Base-by-base conservation (phyloP, 2,329 filamentous ascomycete species). In the Rutstroemia sp. region DNA sequence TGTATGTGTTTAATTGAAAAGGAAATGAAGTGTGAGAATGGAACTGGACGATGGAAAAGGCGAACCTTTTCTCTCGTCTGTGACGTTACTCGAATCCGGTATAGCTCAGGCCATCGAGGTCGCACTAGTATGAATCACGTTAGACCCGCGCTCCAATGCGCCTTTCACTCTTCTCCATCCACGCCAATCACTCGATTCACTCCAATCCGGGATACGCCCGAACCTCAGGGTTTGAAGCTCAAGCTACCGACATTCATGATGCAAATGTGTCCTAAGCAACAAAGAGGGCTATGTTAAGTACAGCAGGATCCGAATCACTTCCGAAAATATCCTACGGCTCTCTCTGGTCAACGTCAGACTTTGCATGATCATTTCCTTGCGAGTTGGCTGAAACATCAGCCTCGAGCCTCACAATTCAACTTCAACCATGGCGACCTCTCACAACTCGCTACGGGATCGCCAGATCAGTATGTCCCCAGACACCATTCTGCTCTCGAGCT, bases 391-490 rank as follows among this genome's bases (percentile, higher is more conserved):
- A 65, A 52, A 57, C 54, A 45, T 30, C 27, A 30, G 27, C 27
- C 27, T 30, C 27, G 66, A 70, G 68, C 68, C 68, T 50, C 54
- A 42, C 27, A 16, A 46, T 47, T 52, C n/a, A 69, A 72, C 62
- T 47, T 52, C n/a, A 69, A 72, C 62, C 63, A 85, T 85, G 81
- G 77, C 79, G 59, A 71, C 78, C 62, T 72, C 73, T 61, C 73
- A 78, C 58, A 77, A 79, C 69, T 82, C 81, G 65, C 78, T 89
- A 63, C 78, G 86, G 70, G 85, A 88, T 74, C 82, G 84, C 68
- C 86, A 89, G 77, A 84, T 88, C 73, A 82, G 84, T 86, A 75
- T 68, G 80, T 61, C 47, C 9, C 27, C 27, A 30, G 38, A 53
- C 39, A 27, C 34, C 5, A 69, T 66, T 53, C 45, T 55, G 45